phyloP scores from a whole-genome alignment of 2,329 filamentous ascomycete species.

The Aspergillus melleus region DNA sequence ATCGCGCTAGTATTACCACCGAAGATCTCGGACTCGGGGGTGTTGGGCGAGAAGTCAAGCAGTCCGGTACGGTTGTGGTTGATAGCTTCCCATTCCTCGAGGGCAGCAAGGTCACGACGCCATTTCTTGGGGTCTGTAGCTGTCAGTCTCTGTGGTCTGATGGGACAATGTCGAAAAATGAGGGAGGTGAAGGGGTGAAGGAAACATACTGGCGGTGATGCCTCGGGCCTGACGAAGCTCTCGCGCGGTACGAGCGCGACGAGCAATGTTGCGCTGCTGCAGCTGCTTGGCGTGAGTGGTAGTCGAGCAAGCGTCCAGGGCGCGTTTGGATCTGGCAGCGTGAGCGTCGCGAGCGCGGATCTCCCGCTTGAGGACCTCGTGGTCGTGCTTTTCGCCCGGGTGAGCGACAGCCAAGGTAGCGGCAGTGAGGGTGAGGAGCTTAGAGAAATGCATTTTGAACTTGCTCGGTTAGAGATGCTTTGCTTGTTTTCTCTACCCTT shows the following conservation, averaged over 20 bases:
- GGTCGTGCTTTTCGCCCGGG: conserved; percentile 33
- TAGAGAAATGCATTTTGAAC: conserved; percentile 27
- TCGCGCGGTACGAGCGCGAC: conserved; percentile 27
- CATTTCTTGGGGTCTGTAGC: conserved; percentile 25
- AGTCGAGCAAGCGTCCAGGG: conserved; percentile 26
- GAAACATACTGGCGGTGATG: conserved; percentile 24
- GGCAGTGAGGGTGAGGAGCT: conserved; percentile 32
- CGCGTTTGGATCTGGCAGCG: conserved; percentile 25
- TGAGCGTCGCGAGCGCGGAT: conserved; percentile 28
- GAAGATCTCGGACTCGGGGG: conserved; percentile 36
- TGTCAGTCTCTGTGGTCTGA: background rate
- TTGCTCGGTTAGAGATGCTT: background rate
- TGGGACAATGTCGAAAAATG: background rate
- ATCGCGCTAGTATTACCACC: conserved; percentile 47
- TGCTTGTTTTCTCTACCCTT: too few species aligned
- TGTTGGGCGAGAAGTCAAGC: conserved; percentile 27
- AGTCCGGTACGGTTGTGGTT: conserved; percentile 41
- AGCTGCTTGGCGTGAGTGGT: conserved; percentile 24
- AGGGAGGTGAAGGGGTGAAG: background rate
- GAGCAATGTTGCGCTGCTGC: conserved; percentile 27
- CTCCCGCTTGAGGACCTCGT: conserved; percentile 29
- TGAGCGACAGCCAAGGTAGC: conserved; percentile 31
- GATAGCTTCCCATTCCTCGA: conserved; percentile 40
- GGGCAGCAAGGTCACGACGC: conserved; percentile 38
- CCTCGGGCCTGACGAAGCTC: conserved; percentile 28